Conservation (phyloP, 2,329 filamentous ascomycete genomes). For the Pyrenophora teres region DNA sequence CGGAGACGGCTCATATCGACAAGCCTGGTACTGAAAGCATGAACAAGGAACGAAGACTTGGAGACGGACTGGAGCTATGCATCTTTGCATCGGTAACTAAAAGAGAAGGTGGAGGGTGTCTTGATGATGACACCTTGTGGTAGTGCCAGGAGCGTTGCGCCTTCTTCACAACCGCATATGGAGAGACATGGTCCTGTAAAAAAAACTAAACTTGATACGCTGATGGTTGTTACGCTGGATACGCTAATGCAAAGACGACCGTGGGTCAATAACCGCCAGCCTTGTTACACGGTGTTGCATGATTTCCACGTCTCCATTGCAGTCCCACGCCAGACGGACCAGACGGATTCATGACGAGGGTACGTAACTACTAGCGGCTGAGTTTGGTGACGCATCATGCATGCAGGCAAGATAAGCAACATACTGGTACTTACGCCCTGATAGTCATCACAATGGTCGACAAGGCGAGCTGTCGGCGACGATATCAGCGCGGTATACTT, state of each 20-base stretch:
- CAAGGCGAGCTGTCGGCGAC: neutral
- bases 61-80: no score
- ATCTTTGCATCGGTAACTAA: no score
- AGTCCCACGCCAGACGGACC: slow-evolving; percentile 2
- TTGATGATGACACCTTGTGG: no score
- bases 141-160: no score
- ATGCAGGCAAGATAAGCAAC: slow-evolving; percentile 6
- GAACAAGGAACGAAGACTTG: no score
- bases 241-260: neutral
- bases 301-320: neutral
- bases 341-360: neutral
- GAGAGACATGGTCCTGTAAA: no score
- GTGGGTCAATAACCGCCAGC: slow-evolving; percentile 6
- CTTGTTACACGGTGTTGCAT: slow-evolving; percentile 6
- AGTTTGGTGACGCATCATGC: neutral
- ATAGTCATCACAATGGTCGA: neutral
- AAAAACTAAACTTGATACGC: neutral
- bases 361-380: neutral
- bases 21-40: no score
- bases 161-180: no score
- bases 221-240: neutral
- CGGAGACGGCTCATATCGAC: no score
- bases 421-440: neutral
- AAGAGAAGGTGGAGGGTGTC: no score
- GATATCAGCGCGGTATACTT: slow-evolving; percentile 5